These are phyloP conservation scores for Suillus variegatus DNA, from an alignment of 768 basidiomycete genomes.

Conservation along the genomic window DNA sequence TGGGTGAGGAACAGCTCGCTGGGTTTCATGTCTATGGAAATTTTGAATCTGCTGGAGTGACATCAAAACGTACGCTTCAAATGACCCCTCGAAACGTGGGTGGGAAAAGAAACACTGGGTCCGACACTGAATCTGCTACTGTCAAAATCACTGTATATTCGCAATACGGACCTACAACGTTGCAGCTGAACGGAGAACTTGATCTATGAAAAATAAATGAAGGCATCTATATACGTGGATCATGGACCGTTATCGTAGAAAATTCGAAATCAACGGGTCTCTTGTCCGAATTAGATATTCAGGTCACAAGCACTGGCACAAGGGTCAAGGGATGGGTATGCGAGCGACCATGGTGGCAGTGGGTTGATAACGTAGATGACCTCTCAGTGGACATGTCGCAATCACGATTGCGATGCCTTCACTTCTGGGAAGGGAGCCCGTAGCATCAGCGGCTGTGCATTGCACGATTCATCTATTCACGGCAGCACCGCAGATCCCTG, in stretches of 20 bases:
- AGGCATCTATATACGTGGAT: constrained; percentile 1
- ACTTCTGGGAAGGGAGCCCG: neutral
- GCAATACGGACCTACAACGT: neutral
- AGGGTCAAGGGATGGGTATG: neutral
- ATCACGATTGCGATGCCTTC: neutral
- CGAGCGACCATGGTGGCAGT: neutral
- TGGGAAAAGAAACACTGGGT: neutral
- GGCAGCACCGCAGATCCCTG: neutral
- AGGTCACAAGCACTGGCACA: neutral
- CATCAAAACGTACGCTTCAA: neutral
- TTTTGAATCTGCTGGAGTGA: neutral
- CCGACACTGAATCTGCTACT: neutral
- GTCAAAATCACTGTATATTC: neutral
- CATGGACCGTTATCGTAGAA: neutral
- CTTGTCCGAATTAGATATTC: neutral
- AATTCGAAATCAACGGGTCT: constrained; percentile 1
- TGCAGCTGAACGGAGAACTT: neutral
- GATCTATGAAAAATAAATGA: constrained; percentile 5
- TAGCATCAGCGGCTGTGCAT: neutral
- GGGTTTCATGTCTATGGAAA: neutral
- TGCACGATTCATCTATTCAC: neutral
- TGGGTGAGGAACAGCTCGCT: neutral
- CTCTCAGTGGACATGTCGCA: neutral
- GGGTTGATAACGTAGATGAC: neutral
- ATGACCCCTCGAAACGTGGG: neutral